Base-by-base conservation (phyloP, 2,329 filamentous ascomycete genomes). In the Trichophyton mentagrophytes region DNA sequence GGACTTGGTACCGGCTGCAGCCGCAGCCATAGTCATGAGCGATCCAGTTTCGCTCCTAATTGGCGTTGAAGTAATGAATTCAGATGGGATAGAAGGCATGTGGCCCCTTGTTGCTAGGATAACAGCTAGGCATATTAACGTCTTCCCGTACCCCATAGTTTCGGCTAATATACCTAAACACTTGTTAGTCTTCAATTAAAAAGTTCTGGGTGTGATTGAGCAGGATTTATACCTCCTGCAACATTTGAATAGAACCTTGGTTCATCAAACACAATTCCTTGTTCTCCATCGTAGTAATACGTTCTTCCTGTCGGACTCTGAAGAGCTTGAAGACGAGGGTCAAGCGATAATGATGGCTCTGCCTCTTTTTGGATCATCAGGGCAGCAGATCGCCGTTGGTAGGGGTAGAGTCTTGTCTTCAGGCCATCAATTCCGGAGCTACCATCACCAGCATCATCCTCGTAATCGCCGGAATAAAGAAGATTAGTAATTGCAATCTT, bases 321-420 rank as follows among this genome's bases (percentile, higher is more conserved):
- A 1, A 83, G 76, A 3, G 74, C 66, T 58, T 85, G 80, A 1
- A 95, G 75, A 3, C 91, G 82, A 8, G 91, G 89, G 71, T 96
- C 91, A 7, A 90, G 73, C 4, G 83, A 76, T 30, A 82, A 77
- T 3, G 79, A 78, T 0, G 87, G 84, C 22, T 84, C 80, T 4
- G 80, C 73, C 72, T 97, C 92, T 59, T 86, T 85, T 69, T 93
- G 86, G 17, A 96, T 74, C 90, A 97, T 96, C 30, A 86, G 71
- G 3, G 88, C 89, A 0, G 87, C 86, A 0, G 90, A 92, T 51
- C 86, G 82, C 58, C 85, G 81, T 70, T 97, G 92, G 67, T 95
- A 95, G 0, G 82, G 79, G 69, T 93, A 88, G 0, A 96, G 76
- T 0, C 74, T 74, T 0, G 89, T 88, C 61, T 75, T 73, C 27